Evolutionary conservation across 2,329 filamentous ascomycete species (phyloP).

Genomic region (Trichoderma brevicompactum): DNA sequence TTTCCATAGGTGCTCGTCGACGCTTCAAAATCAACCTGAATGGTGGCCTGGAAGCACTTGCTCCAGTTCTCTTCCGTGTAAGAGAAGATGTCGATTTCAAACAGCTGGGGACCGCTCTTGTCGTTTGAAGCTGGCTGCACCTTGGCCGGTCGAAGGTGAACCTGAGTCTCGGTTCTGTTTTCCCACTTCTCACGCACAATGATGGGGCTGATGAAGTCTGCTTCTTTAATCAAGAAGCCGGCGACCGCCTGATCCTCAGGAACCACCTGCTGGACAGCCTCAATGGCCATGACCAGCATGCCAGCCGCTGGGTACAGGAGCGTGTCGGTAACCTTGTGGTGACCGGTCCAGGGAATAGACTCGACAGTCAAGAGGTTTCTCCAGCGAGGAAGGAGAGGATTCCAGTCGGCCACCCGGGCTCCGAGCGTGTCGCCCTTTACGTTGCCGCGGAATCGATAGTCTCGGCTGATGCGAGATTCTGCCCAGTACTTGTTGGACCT

Average conservation of each 20-base stretch:
- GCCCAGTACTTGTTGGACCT: constrained; percentile 28
- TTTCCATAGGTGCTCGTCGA: neutral
- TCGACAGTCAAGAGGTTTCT: constrained; percentile 32
- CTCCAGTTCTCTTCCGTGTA: constrained; percentile 11
- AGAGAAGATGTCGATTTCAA: constrained; percentile 22
- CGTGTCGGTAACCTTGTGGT: constrained; percentile 48
- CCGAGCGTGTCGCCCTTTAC: constrained; percentile 40
- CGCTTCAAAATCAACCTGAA: constrained; percentile 15
- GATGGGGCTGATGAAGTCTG: constrained; percentile 3
- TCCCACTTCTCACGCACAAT: neutral
- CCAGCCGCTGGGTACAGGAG: constrained; percentile 50
- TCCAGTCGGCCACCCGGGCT: constrained; percentile 36
- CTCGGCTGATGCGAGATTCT: constrained; percentile 25
- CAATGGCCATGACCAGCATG: constrained; percentile 49
- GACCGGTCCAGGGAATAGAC: constrained; percentile 48
- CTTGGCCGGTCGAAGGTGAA: constrained; percentile 9
- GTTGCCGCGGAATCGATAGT: constrained; percentile 35
- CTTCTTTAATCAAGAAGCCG: constrained; percentile 20
- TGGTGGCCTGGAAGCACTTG: constrained; percentile 11
- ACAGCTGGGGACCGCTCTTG: neutral
- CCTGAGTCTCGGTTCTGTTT: constrained; percentile 17
- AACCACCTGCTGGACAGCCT: constrained; percentile 40
- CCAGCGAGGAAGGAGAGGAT: constrained; percentile 45
- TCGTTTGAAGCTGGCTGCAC: neutral
- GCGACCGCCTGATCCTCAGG: neutral